Evolutionary conservation across 805 yeast species (phyloP), one percentile per base, ranked within the genome.

Genomic region (Saccharomycopsis oosterbeekiorum): DNA sequence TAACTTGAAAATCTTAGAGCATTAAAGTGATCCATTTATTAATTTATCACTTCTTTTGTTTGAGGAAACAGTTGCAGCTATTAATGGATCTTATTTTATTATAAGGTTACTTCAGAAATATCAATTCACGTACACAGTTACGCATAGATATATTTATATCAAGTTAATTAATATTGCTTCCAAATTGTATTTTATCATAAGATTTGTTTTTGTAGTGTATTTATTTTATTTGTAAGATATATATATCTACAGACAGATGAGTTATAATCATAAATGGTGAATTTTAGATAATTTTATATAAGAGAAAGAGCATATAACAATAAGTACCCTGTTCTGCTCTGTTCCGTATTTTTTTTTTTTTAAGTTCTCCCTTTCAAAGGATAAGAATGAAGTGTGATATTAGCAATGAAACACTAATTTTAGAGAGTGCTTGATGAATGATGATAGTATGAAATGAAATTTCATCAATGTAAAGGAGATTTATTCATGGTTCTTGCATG

Each of bases 1-100:
- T 74, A 91, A 89, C 77, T 82, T 93, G 76, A 90, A 96, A 70
- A 92, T 94, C 69, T 81, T 92, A 70, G 97, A 92, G 77, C 97
- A 92, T 75, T 91, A 75, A 47, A 51, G 14, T 55, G 29, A 14
- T 43, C 2, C n/a, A 4, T 24, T n/a, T n/a, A n/a, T n/a, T n/a
- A n/a, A 29, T 4, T 29, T 29, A 29, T 29, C 34, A 6, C 34
- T 29, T 29, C 5, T 37, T 37, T 37, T 37, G 41, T 37, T 37
- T 11, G 41, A 12, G 12, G 41, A 37, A 37, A 37, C 4, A 37
- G 34, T 29, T 29, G 34, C 6, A 29, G 34, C 34, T 29, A 29
- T 29, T 29, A 29, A 29, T 29, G 34, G 3, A 29, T 29, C 34
- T 29, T 29, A 29, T 29, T 6, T 29, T 29, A 29, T 29, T 29